Base-by-base conservation (phyloP, 2,329 filamentous ascomycete species). In the Sphaerulina populicola region DNA sequence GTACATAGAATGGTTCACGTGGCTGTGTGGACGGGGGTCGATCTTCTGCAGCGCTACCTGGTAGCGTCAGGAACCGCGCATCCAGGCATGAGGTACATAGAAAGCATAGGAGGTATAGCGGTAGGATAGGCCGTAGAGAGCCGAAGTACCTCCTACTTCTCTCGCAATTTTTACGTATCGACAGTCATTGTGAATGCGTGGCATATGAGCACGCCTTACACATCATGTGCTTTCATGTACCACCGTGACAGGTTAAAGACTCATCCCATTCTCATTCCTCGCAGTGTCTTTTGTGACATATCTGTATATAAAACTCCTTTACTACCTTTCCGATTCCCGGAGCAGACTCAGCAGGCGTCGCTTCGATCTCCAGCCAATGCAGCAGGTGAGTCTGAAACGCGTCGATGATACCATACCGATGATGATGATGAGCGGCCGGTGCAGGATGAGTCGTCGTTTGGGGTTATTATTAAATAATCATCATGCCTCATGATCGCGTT, bases 321-420 rank as follows among this genome's bases (percentile, higher is more conserved):
- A 18, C 18, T 18, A 18, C n/a, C n/a, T n/a, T n/a, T n/a, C n/a
- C n/a, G n/a, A 46, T 46, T n/a, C 18, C 18, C 31, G 31, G 37
- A 46, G 44, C 31, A 35, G 31, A 10, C 10, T n/a, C 6, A 35
- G 23, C 23, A 7, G 30, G 29, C 44, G 18, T 29, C 12, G 23
- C 18, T 18, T 31, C 36, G 37, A 46, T 46, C 44, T 30, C 15
- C 44, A 38, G 44, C 44, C 31, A 46, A 46, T 46, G 44, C 44
- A 27, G 37, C 14, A 46, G 44, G 44, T 46, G 31, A 46, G 44
- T 46, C 42, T 46, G 44, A 46, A 46, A 46, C 44, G 44, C 23
- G 6, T 6, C 23, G 23, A 27, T 27, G 23, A 27, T 27, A 27
- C 18, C 18, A 27, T 27, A 27, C 18, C 18, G 18, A 18, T 18